A percentile compares a stretch with the other conserved stretches of the same genome.
phyloP scores from a whole-genome alignment of 495 filamentous ascomycete genomes.

The Daldinia loculata region DNA sequence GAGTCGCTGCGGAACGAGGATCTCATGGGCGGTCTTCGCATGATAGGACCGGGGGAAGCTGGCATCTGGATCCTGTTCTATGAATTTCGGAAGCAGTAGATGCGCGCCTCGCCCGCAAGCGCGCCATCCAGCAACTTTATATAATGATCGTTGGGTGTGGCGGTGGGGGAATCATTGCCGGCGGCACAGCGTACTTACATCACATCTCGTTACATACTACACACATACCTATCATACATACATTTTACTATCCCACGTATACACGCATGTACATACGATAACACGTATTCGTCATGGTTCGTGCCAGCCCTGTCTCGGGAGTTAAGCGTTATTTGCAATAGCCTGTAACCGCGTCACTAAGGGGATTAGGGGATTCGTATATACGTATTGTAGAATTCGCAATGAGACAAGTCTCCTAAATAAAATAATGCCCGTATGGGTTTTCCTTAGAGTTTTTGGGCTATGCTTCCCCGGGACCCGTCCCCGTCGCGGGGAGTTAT shows the following conservation, averaged over 20 bases:
- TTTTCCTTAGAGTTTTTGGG: background rate
- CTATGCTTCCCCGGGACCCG: conserved; percentile 5
- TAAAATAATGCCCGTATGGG: conserved; percentile 8
- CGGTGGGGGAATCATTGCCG: conserved; percentile 34
- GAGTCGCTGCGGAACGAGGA: conserved; percentile 15
- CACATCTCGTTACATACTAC: background rate
- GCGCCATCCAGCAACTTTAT: conserved; percentile 40
- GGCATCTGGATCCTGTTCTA: conserved; percentile 42
- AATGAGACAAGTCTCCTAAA: conserved; percentile 25
- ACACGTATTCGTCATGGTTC: conserved; percentile 32
- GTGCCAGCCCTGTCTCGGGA: conserved; percentile 28
- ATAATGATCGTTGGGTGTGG: conserved; percentile 32
- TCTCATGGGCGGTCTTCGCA: conserved; percentile 25
- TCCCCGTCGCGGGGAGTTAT: conserved; percentile 5
- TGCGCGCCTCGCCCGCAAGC: conserved; percentile 37
- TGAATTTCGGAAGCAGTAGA: conserved; percentile 34
- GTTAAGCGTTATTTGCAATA: conserved; percentile 1
- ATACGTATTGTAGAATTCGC: conserved; percentile 1
- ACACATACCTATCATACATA: background rate
- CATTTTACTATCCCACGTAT: background rate
- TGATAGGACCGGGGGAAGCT: conserved; percentile 23
- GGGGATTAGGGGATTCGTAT: conserved; percentile 12
- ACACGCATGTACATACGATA: conserved; percentile 8
- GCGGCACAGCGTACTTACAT: conserved; percentile 24
- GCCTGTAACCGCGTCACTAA: conserved; percentile 28